Evolutionary conservation across 2,329 filamentous ascomycete genomes (phyloP).

Genomic region (Aplosporella prunicola): DNA sequence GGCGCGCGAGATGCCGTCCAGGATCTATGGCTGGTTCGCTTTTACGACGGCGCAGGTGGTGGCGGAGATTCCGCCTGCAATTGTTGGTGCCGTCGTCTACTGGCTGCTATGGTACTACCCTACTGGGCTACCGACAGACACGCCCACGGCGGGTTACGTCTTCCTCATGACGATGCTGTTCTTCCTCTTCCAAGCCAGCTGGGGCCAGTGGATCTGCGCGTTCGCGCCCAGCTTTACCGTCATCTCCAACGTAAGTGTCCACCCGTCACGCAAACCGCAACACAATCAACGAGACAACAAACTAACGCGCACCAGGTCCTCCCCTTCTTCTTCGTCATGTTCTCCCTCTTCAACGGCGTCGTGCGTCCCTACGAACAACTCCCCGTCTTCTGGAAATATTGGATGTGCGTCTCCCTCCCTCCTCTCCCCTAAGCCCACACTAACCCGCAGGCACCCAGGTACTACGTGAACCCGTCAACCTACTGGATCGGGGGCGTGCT

Average conservation of each 20-base stretch:
- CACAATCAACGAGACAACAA: too few species aligned
- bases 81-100: conserved; percentile 57
- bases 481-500: conserved; percentile 66
- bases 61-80: conserved; percentile 61
- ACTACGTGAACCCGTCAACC: conserved; percentile 58
- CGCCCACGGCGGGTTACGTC: conserved; percentile 59
- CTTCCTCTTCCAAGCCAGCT: conserved; percentile 63
- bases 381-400: conserved; percentile 63
- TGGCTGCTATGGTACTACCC: conserved; percentile 71
- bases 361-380: conserved; percentile 57
- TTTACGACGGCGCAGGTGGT: conserved; percentile 67
- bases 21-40: conserved; percentile 69
- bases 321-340: conserved; percentile 75
- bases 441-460: conserved; percentile 20
- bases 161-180: conserved; percentile 73
- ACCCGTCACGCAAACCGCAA: conserved; percentile 4
- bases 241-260: conserved; percentile 62
- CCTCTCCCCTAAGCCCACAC: neutral
- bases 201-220: conserved; percentile 79
- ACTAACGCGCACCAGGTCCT: conserved; percentile 34
- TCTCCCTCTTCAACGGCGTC: conserved; percentile 68
- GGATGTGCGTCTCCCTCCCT: conserved; percentile 34
- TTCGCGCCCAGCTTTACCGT: conserved; percentile 72
- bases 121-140: conserved; percentile 57
- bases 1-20: conserved; percentile 60